These are phyloP conservation scores for Arthrinium puccinioides DNA, from an alignment of 2,329 filamentous ascomycete species.

Conservation along the genomic window DNA sequence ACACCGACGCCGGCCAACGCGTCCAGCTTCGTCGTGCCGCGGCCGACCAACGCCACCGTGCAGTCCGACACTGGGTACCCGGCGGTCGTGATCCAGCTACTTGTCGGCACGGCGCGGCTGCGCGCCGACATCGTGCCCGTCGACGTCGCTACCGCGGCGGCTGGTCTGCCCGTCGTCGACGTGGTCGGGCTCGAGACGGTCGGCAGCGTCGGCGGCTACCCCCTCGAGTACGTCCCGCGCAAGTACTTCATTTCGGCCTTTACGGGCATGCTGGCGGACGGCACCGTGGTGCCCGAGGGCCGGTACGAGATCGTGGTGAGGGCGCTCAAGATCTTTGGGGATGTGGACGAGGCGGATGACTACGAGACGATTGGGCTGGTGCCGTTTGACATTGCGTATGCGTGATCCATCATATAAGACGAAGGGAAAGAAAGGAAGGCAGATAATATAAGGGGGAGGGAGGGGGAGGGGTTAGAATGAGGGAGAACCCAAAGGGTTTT, in stretches of 20 bases:
- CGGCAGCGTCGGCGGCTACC: conserved; percentile 4
- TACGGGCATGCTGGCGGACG: conserved; percentile 17
- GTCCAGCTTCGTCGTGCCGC: conserved; percentile 14
- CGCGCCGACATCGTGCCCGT: conserved; percentile 4
- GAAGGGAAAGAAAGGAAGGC: too few species aligned
- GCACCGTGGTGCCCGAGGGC: conserved; percentile 16
- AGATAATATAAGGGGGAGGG: too few species aligned
- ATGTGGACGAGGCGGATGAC: conserved; percentile 13
- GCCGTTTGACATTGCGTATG: conserved; percentile 11
- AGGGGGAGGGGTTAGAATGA: too few species aligned
- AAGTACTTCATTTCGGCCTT: conserved; percentile 3
- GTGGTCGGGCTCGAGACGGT: conserved; percentile 5
- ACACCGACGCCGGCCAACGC: conserved; percentile 9
- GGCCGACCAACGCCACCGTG: neutral
- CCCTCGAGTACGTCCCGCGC: conserved; percentile 1
- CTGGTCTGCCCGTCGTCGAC: conserved; percentile 2
- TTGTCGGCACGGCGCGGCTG: conserved; percentile 2
- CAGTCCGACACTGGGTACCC: neutral
- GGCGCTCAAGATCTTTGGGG: conserved; percentile 20
- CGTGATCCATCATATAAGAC: too few species aligned
- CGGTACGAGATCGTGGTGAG: conserved; percentile 18
- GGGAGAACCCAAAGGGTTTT: too few species aligned
- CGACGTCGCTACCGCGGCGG: conserved; percentile 1
- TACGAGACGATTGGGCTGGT: conserved; percentile 16
- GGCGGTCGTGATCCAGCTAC: neutral